These are phyloP conservation scores for Pezicula radicicola DNA, from an alignment of 2,329 filamentous ascomycete species.

Conservation along the genomic window DNA sequence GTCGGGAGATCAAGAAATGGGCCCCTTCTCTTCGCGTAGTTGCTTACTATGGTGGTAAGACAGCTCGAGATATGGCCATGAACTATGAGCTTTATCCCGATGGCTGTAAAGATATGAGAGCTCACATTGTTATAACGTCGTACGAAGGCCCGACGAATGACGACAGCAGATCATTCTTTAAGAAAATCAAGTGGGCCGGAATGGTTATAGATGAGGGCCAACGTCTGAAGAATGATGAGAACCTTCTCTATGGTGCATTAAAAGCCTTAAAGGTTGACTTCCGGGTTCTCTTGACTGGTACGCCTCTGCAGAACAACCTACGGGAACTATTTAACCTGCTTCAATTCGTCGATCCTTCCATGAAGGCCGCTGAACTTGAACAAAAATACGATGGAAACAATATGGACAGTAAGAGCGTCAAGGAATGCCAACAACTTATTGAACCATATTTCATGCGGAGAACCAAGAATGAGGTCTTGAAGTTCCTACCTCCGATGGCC, in stretches of 20 bases:
- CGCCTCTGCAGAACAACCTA: constrained; percentile 92
- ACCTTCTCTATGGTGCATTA: constrained; percentile 74
- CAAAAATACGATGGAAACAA: constrained; percentile 59
- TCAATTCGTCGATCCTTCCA: constrained; percentile 78
- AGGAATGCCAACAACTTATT: constrained; percentile 78
- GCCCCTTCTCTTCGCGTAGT: constrained; percentile 81
- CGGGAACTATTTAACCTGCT: constrained; percentile 94
- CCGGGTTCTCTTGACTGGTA: constrained; percentile 79
- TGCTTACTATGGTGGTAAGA: constrained; percentile 81
- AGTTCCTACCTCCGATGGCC: constrained; percentile 87
- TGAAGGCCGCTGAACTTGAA: constrained; percentile 72
- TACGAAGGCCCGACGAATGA: constrained; percentile 85
- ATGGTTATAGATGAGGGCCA: constrained; percentile 95
- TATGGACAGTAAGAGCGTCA: constrained; percentile 80
- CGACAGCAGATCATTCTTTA: constrained; percentile 63
- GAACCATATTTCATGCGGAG: constrained; percentile 68
- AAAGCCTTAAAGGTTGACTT: constrained; percentile 74
- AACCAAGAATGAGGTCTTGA: constrained; percentile 87
- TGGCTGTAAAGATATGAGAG: constrained; percentile 65
- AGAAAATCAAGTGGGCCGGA: constrained; percentile 75
- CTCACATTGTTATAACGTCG: constrained; percentile 91
- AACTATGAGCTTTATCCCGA: constrained; percentile 82
- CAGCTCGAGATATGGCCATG: constrained; percentile 72
- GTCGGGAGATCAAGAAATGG: constrained; percentile 93
- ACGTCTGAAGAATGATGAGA: constrained; percentile 89